These are phyloP conservation scores for Kwoniella newhampshirensis DNA, from an alignment of 768 basidiomycete genomes.

Conservation along the genomic window DNA sequence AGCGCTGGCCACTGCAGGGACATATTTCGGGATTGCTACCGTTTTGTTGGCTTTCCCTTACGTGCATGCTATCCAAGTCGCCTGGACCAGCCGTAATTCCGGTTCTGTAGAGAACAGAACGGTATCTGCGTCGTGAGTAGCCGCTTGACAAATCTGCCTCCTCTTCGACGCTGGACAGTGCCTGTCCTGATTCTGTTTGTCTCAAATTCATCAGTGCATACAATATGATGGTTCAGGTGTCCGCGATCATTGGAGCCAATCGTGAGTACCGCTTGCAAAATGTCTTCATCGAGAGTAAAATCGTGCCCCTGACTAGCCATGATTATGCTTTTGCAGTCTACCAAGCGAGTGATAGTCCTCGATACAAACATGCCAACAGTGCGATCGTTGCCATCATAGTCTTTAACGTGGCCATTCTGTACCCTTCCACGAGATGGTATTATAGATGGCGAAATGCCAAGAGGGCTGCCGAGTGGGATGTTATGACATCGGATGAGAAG, in stretches of 20 bases:
- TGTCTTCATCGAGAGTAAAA: no score
- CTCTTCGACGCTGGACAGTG: neutral
- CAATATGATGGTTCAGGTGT: conserved; percentile 51
- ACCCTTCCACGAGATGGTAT: conserved; percentile 46
- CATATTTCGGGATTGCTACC: conserved; percentile 49
- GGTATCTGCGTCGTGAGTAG: conserved; percentile 42
- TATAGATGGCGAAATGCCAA: conserved; percentile 43
- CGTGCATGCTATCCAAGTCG: conserved; percentile 51
- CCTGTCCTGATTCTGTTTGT: no score
- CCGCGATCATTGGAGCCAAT: conserved; percentile 49
- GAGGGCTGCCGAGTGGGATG: conserved; percentile 46
- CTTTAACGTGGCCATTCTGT: conserved; percentile 50
- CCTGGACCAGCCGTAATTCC: conserved; percentile 48
- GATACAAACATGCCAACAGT: conserved; percentile 44
- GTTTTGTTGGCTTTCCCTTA: conserved; percentile 51
- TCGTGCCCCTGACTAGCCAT: no score
- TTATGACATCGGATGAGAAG: conserved; percentile 43
- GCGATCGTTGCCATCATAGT: conserved; percentile 46
- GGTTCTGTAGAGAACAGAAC: conserved; percentile 51
- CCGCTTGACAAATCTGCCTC: no score
- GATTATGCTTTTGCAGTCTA: no score
- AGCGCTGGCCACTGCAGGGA: no score
- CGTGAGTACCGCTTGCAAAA: neutral
- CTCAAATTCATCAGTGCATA: conserved; percentile 29
- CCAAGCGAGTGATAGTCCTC: conserved; percentile 20